Conservation (phyloP, 129 eudicot species). For the Heracleum sosnowskyi region DNA sequence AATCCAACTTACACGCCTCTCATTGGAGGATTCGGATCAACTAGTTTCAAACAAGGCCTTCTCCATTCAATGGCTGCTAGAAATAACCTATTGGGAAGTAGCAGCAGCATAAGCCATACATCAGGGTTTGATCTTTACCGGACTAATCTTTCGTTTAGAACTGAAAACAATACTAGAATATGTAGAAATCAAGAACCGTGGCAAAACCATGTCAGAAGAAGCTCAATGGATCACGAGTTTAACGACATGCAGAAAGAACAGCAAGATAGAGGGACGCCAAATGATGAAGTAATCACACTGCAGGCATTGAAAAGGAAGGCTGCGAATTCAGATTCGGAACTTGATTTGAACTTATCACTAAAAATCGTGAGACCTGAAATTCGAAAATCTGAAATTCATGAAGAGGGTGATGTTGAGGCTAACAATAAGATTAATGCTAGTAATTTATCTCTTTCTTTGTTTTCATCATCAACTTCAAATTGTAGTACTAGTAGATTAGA, state of each 20-base stretch:
- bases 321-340: conserved; percentile 31
- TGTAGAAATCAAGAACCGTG: conserved; percentile 27
- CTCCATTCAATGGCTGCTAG: conserved; percentile 30
- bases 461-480: conserved; percentile 37
- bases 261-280: conserved; percentile 9
- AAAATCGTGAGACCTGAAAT: conserved; percentile 24
- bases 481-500: conserved; percentile 16
- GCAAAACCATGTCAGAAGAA: conserved; percentile 20
- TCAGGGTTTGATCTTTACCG: neutral
- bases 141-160: neutral
- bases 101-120: conserved; percentile 5
- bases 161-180: conserved; percentile 13
- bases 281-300: conserved; percentile 20
- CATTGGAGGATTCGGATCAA: conserved; percentile 23
- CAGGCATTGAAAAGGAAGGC: conserved; percentile 46
- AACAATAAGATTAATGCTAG: conserved; percentile 7
- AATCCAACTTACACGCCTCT: conserved; percentile 31
- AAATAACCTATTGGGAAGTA: conserved; percentile 15
- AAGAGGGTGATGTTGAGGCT: conserved; percentile 3
- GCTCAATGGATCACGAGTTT: conserved; percentile 8
- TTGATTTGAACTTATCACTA: conserved; percentile 56
- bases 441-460: conserved; percentile 52
- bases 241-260: conserved; percentile 9
- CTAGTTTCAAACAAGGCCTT: conserved; percentile 24
- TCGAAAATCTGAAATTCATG: conserved; percentile 8